These are phyloP conservation scores for Apiospora marii DNA, from an alignment of 2,329 filamentous ascomycete species.

Conservation along the genomic window DNA sequence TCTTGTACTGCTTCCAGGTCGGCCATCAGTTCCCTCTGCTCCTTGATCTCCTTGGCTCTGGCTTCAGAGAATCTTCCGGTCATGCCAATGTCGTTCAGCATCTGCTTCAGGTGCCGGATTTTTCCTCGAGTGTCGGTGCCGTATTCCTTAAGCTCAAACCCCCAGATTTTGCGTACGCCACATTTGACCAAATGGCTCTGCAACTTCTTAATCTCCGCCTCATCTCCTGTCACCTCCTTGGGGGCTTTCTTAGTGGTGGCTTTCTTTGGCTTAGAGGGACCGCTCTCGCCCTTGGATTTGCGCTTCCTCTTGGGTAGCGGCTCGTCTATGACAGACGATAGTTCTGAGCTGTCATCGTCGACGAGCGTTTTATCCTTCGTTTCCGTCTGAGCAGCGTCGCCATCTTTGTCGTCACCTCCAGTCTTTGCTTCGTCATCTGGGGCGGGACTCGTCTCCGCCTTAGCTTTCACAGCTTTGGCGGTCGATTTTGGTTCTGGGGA, in stretches of 20 bases:
- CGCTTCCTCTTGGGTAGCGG: slow-evolving; percentile 52
- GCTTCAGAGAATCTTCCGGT: slow-evolving; percentile 85
- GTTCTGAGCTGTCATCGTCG: slow-evolving; percentile 48
- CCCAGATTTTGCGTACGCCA: slow-evolving; percentile 92
- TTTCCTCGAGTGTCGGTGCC: slow-evolving; percentile 77
- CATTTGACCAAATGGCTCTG: slow-evolving; percentile 90
- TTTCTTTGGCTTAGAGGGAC: slow-evolving; percentile 48
- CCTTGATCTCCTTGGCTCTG: slow-evolving; percentile 86
- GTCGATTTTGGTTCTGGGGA: neutral
- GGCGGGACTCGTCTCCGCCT: neutral
- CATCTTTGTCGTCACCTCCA: slow-evolving; percentile 38
- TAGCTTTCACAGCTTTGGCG: neutral
- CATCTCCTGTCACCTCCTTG: slow-evolving; percentile 62
- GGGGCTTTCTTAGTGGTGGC: slow-evolving; percentile 36
- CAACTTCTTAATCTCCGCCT: slow-evolving; percentile 85
- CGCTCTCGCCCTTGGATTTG: slow-evolving; percentile 50
- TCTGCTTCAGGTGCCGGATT: slow-evolving; percentile 78
- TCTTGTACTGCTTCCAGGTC: slow-evolving; percentile 87
- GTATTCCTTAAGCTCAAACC: slow-evolving; percentile 79
- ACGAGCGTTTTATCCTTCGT: slow-evolving; percentile 19
- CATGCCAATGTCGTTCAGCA: slow-evolving; percentile 88
- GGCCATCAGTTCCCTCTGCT: slow-evolving; percentile 81
- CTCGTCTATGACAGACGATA: slow-evolving; percentile 79
- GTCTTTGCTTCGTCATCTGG: neutral
- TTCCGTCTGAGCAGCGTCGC: slow-evolving; percentile 48